A percentile compares a stretch with the other conserved stretches of the same genome.
Conservation (phyloP, 495 filamentous ascomycete species). For the Penicillium cosmopolitanum region DNA sequence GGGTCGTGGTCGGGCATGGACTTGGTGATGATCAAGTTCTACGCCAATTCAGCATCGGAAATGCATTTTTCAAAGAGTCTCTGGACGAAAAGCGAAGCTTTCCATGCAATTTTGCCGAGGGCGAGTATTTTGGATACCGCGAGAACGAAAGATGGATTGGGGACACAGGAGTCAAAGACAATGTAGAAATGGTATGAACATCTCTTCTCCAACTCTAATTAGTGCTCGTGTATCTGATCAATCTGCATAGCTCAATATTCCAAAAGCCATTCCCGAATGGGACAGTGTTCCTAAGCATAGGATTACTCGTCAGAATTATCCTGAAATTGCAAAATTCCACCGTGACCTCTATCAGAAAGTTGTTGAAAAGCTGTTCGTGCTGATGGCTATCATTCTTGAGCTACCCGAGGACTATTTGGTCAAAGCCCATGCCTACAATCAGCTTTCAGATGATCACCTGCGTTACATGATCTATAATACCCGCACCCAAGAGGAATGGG, state of each 20-base stretch:
- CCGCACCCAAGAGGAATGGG: slow-evolving; percentile 50
- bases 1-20: slow-evolving; percentile 37
- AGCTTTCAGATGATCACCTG: slow-evolving; percentile 50
- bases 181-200: slow-evolving; percentile 44
- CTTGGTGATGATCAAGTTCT: slow-evolving; percentile 41
- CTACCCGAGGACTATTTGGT: slow-evolving; percentile 56
- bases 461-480: slow-evolving; percentile 61
- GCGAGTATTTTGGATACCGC: slow-evolving; percentile 51
- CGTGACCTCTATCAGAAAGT: slow-evolving; percentile 28
- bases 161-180: slow-evolving; percentile 48
- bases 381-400: slow-evolving; percentile 56
- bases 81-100: slow-evolving; percentile 39
- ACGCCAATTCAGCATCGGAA: slow-evolving; percentile 43
- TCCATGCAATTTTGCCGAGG: slow-evolving; percentile 46
- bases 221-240: slow-evolving; percentile 7
- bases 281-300: slow-evolving; percentile 38
- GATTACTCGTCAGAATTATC: slow-evolving; percentile 24
- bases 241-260: slow-evolving; percentile 46
- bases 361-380: slow-evolving; percentile 27
- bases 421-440: slow-evolving; percentile 51
- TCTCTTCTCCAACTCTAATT: not conserved
- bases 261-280: slow-evolving; percentile 48
- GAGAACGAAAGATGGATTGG: slow-evolving; percentile 49
- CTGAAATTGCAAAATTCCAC: slow-evolving; percentile 29
- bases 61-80: slow-evolving; percentile 43